These are phyloP conservation scores for Porcisia hertigi DNA, from an alignment of 208 protist species.

Conservation along the genomic window DNA sequence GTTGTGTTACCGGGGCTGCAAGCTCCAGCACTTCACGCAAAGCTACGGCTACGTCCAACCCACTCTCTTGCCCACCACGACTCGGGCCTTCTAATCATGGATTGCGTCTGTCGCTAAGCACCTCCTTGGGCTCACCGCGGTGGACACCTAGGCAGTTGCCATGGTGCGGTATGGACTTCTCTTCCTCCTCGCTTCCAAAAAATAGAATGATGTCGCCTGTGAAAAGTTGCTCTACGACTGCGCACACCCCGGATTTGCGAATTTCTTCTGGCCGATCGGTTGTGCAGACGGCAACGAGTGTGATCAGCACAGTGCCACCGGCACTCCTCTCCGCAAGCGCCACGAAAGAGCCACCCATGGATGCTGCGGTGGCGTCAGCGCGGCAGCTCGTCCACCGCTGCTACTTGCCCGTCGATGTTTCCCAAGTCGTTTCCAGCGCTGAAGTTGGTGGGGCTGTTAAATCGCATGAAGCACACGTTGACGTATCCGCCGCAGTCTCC, in stretches of 20 bases:
- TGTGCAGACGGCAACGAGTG: not conserved
- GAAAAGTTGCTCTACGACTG: not conserved
- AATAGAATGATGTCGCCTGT: not conserved
- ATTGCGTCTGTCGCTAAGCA: not conserved
- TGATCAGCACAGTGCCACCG: not conserved
- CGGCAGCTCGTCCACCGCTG: not conserved
- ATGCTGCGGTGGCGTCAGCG: not conserved
- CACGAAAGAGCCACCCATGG: not conserved
- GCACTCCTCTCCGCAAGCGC: not conserved
- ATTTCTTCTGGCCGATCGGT: not conserved
- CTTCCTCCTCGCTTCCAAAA: not conserved
- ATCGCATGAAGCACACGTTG: not conserved
- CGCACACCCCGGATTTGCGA: not conserved
- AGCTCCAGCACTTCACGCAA: not conserved
- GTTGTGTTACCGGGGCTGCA: no score
- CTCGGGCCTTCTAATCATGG: not conserved
- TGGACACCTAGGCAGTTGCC: not conserved
- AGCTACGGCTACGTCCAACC: not conserved
- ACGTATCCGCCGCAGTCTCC: not conserved
- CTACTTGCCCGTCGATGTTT: not conserved
- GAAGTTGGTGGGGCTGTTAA: not conserved
- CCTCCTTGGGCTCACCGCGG: not conserved
- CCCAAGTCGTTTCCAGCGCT: not conserved
- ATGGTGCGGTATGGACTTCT: not conserved
- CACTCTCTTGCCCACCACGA: not conserved